Conservation (phyloP, 441 rosid genomes). For the Oxalis stricta region DNA sequence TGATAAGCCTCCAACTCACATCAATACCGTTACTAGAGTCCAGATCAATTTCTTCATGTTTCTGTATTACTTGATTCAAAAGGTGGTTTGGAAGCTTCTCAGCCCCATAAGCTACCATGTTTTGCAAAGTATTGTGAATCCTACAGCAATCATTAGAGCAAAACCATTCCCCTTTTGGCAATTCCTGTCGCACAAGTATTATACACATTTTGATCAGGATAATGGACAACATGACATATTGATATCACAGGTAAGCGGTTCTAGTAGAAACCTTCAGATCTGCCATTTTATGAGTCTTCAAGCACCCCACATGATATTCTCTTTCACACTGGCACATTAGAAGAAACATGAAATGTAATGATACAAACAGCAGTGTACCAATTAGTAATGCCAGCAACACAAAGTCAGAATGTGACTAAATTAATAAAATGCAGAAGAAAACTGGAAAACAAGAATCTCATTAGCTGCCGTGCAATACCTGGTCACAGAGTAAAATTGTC, state of each 20-base stretch:
- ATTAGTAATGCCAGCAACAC: neutral
- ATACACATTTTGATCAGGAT: slow-evolving; percentile 1
- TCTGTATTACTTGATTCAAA: slow-evolving; percentile 29
- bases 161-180: slow-evolving; percentile 68
- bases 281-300: slow-evolving; percentile 55
- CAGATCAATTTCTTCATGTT: slow-evolving; percentile 30
- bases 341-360: neutral
- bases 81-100: slow-evolving; percentile 43
- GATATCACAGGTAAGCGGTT: neutral
- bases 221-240: neutral
- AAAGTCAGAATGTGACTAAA: neutral
- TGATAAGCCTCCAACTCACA: slow-evolving; percentile 60
- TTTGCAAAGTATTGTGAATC: slow-evolving; percentile 45
- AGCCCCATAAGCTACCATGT: slow-evolving; percentile 31
- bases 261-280: slow-evolving; percentile 35
- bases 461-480: no score
- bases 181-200: slow-evolving; percentile 35
- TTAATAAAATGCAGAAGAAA: no score
- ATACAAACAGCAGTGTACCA: neutral
- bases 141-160: slow-evolving; percentile 45
- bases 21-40: slow-evolving; percentile 19
- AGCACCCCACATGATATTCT: slow-evolving; percentile 71
- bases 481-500: slow-evolving; percentile 63
- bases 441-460: slow-evolving; percentile 1
- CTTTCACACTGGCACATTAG: slow-evolving; percentile 46